A percentile compares a stretch with the other conserved stretches of the same genome.
Evolutionary conservation across 225 moss, liverwort and hornwort genomes (phyloP).

Genomic region (Polytrichum commune): DNA sequence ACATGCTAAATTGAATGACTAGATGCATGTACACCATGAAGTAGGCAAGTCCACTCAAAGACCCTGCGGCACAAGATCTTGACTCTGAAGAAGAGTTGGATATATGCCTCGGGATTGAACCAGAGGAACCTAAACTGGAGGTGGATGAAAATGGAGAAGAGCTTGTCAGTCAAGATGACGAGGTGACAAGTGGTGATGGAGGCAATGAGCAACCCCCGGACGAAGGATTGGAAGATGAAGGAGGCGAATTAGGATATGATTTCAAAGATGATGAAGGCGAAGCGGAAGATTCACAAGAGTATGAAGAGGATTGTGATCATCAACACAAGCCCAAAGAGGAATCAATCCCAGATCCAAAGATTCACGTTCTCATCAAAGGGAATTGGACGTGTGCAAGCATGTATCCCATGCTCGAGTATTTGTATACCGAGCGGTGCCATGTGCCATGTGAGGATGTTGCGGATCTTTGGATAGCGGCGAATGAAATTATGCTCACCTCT

Average conservation of each 20-base stretch:
- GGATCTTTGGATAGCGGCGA: constrained; percentile 44
- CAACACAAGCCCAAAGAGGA: not conserved
- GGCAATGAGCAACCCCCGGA: no score
- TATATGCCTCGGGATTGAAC: not conserved
- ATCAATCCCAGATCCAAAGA: not conserved
- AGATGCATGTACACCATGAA: not conserved
- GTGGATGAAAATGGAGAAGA: no score
- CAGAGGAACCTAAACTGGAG: not conserved
- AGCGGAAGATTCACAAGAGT: constrained; percentile 10
- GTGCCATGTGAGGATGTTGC: constrained; percentile 50
- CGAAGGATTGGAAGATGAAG: not conserved
- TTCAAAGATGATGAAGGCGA: no score
- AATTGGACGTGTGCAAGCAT: constrained; percentile 35
- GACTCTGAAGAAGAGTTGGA: constrained; percentile 4
- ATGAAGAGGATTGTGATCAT: not conserved
- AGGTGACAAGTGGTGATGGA: no score
- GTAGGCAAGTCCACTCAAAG: constrained; percentile 2
- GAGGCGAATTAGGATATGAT: not conserved
- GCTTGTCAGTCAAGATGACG: no score
- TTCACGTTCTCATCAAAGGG: constrained; percentile 26
- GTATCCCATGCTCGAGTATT: constrained; percentile 34
- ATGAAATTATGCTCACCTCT: constrained; percentile 63
- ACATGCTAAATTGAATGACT: no score
- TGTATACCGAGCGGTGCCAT: constrained; percentile 35
- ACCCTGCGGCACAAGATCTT: constrained; percentile 7